Evolutionary conservation across 345 rosid species (phyloP).

Genomic region (Corymbia maculata): DNA sequence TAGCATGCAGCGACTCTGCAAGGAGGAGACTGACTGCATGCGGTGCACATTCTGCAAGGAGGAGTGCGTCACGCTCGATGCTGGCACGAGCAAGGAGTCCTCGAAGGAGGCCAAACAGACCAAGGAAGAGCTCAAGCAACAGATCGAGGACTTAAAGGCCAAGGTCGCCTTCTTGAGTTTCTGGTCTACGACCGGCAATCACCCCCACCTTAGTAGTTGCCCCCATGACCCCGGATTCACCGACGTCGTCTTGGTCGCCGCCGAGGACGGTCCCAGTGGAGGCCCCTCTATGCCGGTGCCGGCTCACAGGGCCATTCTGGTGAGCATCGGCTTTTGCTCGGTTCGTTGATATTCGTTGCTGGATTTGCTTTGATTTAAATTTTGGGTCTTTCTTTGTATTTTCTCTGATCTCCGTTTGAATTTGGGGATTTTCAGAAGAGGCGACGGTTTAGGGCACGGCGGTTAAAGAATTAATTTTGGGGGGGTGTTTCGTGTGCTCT

Average conservation of each 20-base stretch:
- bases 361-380: no score
- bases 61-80: no score
- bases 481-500: neutral
- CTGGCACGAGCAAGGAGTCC: no score
- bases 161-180: neutral
- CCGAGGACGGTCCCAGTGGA: neutral
- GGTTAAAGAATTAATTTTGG: neutral
- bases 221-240: conserved; percentile 17
- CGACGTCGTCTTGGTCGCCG: neutral
- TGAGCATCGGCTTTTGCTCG: no score
- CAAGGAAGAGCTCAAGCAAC: conserved; percentile 3
- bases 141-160: neutral
- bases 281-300: conserved; percentile 30
- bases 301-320: conserved; percentile 69
- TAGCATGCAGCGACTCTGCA: no score
- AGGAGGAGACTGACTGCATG: no score
- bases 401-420: neutral
- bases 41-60: no score
- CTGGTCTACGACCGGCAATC: conserved; percentile 32
- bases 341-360: neutral
- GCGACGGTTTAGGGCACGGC: no score
- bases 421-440: neutral
- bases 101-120: no score
- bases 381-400: neutral
- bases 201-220: neutral